Base-by-base conservation (phyloP, 306 rosid species). In the Spatholobus suberectus region DNA sequence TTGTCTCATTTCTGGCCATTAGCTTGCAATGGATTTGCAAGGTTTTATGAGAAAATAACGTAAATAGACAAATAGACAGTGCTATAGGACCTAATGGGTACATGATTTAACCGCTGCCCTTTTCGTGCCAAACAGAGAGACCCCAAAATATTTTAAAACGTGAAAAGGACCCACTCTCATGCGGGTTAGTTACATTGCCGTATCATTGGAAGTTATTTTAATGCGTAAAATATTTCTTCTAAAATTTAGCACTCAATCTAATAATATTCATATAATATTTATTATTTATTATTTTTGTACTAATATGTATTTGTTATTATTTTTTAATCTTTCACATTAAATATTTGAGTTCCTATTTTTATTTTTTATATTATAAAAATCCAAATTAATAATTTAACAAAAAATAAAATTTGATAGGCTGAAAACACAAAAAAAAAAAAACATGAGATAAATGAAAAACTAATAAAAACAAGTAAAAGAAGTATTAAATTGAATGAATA, bases 101-200 rank as follows among this genome's bases (percentile, higher is more conserved):
- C 76, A 24, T 71, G 76, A 71, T 71, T 47, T 46, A 71, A 71
- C 61, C 2, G 2, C 17, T 46, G 38, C 76, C 26, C 17, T 24
- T 46, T 71, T 71, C 59, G 10, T 71, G 23, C 41, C 43, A 46
- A 27, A 46, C 35, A 44, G 5, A 69, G 35, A 69, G 12, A 69
- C 55, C 73, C 75, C 75, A 69, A 69, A 69, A 69, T 69, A 17
- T 46, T 46, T 46, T 26, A 71, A 8, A 43, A 43, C 38, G 10
- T 69, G 29, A 44, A 43, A 38, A 27, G 57, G 23, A 3, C 38
- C 75, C 75, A 70, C 75, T 43, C 34, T 23, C 37, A 43, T 43
- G 75, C 6, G 21, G 37, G 75, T 70, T 70, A 14, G 57, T 41
- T 70, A 70, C 23, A 11, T 70, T 41, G 6, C 18, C 37, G 7